phyloP scores from a whole-genome alignment of 768 basidiomycete genomes.

The Mycena epipterygia region DNA sequence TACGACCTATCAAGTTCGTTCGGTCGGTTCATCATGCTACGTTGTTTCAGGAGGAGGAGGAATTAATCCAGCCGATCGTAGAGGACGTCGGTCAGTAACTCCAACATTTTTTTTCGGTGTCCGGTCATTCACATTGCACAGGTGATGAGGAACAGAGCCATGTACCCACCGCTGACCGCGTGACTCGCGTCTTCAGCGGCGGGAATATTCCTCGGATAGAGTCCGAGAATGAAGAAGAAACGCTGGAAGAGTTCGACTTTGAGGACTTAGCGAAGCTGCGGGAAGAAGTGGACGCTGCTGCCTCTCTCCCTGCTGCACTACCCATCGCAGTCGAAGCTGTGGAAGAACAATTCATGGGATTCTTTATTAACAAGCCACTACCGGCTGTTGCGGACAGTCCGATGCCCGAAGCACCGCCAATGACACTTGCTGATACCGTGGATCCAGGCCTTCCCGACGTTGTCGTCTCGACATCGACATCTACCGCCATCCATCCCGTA shows the following conservation, averaged over 20 bases:
- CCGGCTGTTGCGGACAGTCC: constrained; percentile 7
- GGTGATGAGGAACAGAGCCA: constrained; percentile 66
- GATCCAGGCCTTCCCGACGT: neutral
- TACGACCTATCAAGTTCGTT: constrained; percentile 81
- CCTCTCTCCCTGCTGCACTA: constrained; percentile 29
- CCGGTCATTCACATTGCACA: constrained; percentile 35
- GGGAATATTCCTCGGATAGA: constrained; percentile 37
- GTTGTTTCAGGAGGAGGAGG: constrained; percentile 72
- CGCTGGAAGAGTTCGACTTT: constrained; percentile 76
- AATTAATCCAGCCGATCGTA: constrained; percentile 67
- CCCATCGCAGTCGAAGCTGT: constrained; percentile 33
- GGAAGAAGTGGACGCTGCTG: constrained; percentile 52
- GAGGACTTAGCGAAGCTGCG: constrained; percentile 66
- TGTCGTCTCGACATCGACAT: neutral
- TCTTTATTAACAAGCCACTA: constrained; percentile 48
- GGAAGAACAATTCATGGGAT: constrained; percentile 54
- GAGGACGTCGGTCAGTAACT: constrained; percentile 64
- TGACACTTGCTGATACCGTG: too few species aligned
- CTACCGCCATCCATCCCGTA: neutral
- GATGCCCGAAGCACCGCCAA: neutral
- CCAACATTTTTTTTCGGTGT: constrained; percentile 12
- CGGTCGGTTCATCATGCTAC: constrained; percentile 64
- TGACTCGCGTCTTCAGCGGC: constrained; percentile 73
- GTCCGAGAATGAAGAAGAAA: constrained; percentile 52
- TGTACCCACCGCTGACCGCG: constrained; percentile 79